Conservation (phyloP, 2,329 filamentous ascomycete species). For the Clarireedia hainanense region DNA sequence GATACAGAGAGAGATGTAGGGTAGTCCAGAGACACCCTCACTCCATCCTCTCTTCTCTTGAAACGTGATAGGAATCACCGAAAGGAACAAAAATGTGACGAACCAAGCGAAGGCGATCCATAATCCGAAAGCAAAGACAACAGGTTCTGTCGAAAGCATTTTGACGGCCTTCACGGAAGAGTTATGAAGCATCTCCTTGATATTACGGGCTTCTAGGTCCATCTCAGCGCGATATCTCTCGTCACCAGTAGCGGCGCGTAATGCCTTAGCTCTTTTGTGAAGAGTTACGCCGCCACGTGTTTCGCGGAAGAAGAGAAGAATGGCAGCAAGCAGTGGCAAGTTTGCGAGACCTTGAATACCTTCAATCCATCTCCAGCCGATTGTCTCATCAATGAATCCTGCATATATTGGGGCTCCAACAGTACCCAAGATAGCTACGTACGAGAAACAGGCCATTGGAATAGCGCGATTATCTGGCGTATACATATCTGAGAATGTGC, state of each 20-base stretch:
- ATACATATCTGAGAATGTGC: slow-evolving; percentile 81
- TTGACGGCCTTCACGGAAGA: slow-evolving; percentile 70
- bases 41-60: slow-evolving; percentile 62
- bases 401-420: slow-evolving; percentile 59
- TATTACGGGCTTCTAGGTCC: slow-evolving; percentile 41
- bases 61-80: slow-evolving; percentile 66
- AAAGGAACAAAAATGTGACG: slow-evolving; percentile 75
- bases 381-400: slow-evolving; percentile 49
- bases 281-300: slow-evolving; percentile 74
- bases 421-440: slow-evolving; percentile 63
- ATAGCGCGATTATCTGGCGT: slow-evolving; percentile 68
- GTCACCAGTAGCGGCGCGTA: slow-evolving; percentile 57
- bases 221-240: slow-evolving; percentile 42
- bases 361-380: slow-evolving; percentile 78
- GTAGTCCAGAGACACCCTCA: slow-evolving; percentile 50
- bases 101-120: slow-evolving; percentile 89
- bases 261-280: slow-evolving; percentile 59
- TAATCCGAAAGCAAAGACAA: slow-evolving; percentile 77
- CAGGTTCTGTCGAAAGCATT: slow-evolving; percentile 61
- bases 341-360: slow-evolving; percentile 72
- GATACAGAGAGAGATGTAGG: slow-evolving; percentile 44
- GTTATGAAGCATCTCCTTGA: slow-evolving; percentile 61
- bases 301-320: slow-evolving; percentile 69
- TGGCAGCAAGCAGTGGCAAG: slow-evolving; percentile 51
- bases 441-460: slow-evolving; percentile 81